A percentile compares a stretch with the other conserved stretches of the same genome.
These are phyloP conservation scores for Quercus berberidifolia DNA, from an alignment of 306 rosid species.

Conservation along the genomic window DNA sequence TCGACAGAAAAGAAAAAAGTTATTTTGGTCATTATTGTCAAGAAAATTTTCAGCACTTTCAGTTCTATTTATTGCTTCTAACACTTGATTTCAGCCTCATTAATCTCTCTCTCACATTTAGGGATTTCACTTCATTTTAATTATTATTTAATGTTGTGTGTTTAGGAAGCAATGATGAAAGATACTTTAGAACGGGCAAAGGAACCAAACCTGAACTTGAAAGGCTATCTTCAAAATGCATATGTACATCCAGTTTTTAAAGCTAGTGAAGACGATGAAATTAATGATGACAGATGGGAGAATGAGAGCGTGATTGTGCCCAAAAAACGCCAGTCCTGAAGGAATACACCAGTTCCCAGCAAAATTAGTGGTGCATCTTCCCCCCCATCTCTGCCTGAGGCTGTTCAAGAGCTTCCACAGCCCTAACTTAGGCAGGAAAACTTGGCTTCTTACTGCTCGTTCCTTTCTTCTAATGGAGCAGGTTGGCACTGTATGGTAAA, in stretches of 20 bases:
- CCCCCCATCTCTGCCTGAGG: constrained; percentile 63
- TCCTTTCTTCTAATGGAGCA: neutral
- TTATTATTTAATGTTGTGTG: neutral
- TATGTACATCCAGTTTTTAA: constrained; percentile 80
- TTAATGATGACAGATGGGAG: constrained; percentile 42
- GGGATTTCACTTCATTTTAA: neutral
- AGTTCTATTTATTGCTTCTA: neutral
- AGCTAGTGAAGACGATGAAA: constrained; percentile 52
- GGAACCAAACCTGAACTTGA: constrained; percentile 82
- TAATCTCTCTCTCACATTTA: neutral
- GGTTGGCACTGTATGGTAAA: constrained; percentile 2
- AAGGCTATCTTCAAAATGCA: constrained; percentile 70
- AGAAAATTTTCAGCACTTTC: neutral
- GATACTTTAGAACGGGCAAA: constrained; percentile 85
- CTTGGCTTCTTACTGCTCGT: constrained; percentile 2
- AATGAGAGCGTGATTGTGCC: constrained; percentile 64
- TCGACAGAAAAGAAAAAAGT: too few species aligned
- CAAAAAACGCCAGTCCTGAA: constrained; percentile 85
- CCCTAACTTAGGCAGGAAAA: neutral
- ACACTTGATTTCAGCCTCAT: neutral
- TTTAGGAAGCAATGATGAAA: constrained; percentile 96
- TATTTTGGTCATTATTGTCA: too few species aligned
- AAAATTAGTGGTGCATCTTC: constrained; percentile 56
- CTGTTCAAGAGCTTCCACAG: constrained; percentile 24
- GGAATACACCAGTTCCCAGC: constrained; percentile 82